Percentiles rank a stretch among this genome's conserved stretches.
Conservation (phyloP, 2,329 filamentous ascomycete genomes). For the Arthrobotrys sphaeroides region DNA sequence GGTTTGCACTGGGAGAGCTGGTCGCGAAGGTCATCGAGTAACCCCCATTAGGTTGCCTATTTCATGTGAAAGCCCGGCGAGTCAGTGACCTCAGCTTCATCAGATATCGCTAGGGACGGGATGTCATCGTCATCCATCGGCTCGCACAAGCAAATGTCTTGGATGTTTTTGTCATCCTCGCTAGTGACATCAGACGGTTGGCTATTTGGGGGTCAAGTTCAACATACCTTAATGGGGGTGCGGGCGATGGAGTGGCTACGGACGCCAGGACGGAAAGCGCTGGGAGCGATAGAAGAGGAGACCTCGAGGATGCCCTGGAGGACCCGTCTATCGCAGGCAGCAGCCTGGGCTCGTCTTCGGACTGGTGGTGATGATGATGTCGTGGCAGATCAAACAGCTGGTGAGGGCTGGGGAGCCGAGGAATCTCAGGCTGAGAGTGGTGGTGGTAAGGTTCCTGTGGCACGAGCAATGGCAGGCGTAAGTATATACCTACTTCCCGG, state of each 20-base stretch:
- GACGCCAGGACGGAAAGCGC: conserved; percentile 57
- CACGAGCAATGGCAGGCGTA: conserved; percentile 9
- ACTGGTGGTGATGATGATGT: conserved; percentile 30
- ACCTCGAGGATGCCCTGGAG: conserved; percentile 57
- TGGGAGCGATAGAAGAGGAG: conserved; percentile 57
- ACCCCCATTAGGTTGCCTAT: conserved; percentile 57
- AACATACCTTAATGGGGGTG: conserved; percentile 57
- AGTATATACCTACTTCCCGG: conserved; percentile 5
- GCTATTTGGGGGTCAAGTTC: conserved; percentile 18
- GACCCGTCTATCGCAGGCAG: conserved; percentile 54
- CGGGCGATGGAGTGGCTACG: conserved; percentile 56
- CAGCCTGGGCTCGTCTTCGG: conserved; percentile 49
- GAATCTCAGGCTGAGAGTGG: conserved; percentile 53
- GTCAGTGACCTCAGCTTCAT: conserved; percentile 34
- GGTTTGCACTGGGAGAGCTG: conserved; percentile 72
- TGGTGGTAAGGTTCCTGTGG: conserved; percentile 53
- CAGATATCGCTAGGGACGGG: conserved; percentile 54
- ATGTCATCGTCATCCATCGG: conserved; percentile 23
- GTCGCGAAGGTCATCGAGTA: conserved; percentile 63
- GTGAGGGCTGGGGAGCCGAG: conserved; percentile 45
- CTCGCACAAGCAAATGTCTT: conserved; percentile 50
- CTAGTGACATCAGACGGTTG: conserved; percentile 55
- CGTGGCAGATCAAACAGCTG: conserved; percentile 50
- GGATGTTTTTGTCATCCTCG: conserved; percentile 32
- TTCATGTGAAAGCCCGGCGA: conserved; percentile 45